Conservation (phyloP, 352 stramenopile genomes). For the Aphanomyces euteiches region DNA sequence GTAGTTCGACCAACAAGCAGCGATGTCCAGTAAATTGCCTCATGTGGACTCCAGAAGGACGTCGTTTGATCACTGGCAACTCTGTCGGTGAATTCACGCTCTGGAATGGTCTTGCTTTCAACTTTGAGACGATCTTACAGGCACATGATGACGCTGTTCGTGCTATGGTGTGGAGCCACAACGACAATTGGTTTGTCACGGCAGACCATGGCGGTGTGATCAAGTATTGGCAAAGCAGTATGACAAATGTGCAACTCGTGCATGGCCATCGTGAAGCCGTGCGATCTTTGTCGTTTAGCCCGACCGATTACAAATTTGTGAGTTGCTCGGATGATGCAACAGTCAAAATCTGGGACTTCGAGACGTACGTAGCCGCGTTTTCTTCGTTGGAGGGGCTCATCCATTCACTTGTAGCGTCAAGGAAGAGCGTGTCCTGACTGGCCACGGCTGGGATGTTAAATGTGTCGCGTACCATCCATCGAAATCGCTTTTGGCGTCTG, state of each 20-base stretch:
- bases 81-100: conserved; percentile 97
- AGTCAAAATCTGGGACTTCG: conserved; percentile 91
- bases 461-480: conserved; percentile 95
- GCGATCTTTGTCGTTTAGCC: conserved; percentile 94
- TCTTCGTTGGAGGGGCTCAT: neutral
- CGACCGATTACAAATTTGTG: conserved; percentile 97
- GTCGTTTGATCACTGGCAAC: conserved; percentile 94
- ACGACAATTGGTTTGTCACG: conserved; percentile 88
- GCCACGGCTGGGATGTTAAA: conserved; percentile 98
- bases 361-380: conserved; percentile 36
- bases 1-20: conserved; percentile 89
- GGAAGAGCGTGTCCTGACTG: conserved; percentile 92
- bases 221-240: conserved; percentile 91
- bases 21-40: conserved; percentile 90
- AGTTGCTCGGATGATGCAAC: conserved; percentile 96
- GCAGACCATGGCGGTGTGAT: conserved; percentile 87
- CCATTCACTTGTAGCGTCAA: conserved; percentile 39
- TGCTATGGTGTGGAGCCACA: conserved; percentile 89
- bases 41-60: conserved; percentile 94
- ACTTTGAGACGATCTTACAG: conserved; percentile 96
- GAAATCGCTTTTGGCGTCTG: conserved; percentile 91
- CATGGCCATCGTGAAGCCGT: conserved; percentile 88
- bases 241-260: conserved; percentile 83
- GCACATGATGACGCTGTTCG: conserved; percentile 84
- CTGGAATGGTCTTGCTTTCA: conserved; percentile 97